A percentile compares a stretch with the other conserved stretches of the same genome.
Evolutionary conservation across 495 filamentous ascomycete species (phyloP).

Genomic region (Neurospora tetrasperma): DNA sequence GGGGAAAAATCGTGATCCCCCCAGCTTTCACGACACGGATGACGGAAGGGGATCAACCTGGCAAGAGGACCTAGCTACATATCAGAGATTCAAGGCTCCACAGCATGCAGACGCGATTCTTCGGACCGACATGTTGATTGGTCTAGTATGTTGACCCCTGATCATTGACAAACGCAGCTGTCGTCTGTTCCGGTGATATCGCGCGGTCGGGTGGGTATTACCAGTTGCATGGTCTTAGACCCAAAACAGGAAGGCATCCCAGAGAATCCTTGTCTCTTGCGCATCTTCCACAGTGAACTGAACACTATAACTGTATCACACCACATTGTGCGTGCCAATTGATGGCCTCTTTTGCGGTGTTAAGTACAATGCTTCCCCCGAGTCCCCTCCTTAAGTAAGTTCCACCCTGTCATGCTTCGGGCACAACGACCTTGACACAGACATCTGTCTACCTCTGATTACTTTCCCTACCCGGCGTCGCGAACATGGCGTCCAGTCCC

Average conservation of each 20-base stretch:
- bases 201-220: not conserved
- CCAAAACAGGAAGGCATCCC: not conserved
- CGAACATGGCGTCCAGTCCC: not conserved
- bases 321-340: not conserved
- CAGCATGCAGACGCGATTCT: no score
- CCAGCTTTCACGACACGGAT: no score
- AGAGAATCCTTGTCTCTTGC: not conserved
- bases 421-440: not conserved
- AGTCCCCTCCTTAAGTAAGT: not conserved
- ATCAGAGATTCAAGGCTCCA: not conserved
- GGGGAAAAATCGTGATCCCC: not conserved
- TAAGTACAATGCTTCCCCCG: not conserved
- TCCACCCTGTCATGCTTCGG: not conserved
- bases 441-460: not conserved
- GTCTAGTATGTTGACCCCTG: not conserved
- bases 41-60: no score
- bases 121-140: not conserved
- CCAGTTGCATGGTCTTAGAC: not conserved
- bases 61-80: not conserved
- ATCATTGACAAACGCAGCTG: not conserved
- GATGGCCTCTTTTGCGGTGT: not conserved
- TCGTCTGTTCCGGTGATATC: not conserved
- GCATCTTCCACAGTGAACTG: not conserved
- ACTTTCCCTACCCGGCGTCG: not conserved
- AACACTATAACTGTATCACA: no score